A percentile compares a stretch with the other conserved stretches of the same genome.
Conservation (phyloP, 176 grass and related monocot genomes). For the Bonia amplexicaulis region DNA sequence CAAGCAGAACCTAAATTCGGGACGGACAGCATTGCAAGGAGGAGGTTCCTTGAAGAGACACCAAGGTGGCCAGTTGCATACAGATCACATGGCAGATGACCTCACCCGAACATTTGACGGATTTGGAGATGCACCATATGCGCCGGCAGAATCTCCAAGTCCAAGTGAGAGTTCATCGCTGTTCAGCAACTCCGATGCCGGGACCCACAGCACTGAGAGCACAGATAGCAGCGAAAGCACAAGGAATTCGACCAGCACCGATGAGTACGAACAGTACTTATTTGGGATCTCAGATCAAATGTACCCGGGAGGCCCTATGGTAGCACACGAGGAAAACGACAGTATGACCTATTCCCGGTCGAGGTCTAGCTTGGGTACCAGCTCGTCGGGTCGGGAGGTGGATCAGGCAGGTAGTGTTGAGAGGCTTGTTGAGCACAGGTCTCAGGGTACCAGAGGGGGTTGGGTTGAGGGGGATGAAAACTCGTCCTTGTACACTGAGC, state of each 20-base stretch:
- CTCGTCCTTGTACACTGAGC: constrained; percentile 48
- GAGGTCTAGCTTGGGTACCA: constrained; percentile 32
- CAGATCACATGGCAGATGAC: constrained; percentile 11
- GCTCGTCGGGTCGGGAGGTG: constrained; percentile 36
- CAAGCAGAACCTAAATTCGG: constrained; percentile 13
- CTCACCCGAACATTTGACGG: constrained; percentile 4
- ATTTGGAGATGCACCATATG: constrained; percentile 27
- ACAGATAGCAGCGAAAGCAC: constrained; percentile 62
- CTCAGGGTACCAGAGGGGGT: neutral
- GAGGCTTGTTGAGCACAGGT: constrained; percentile 15
- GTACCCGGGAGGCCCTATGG: constrained; percentile 16
- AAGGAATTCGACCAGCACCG: constrained; percentile 68
- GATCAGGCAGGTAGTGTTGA: neutral
- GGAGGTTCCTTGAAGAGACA: constrained; percentile 23
- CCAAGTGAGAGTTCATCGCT: constrained; percentile 79
- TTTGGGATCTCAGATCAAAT: constrained; percentile 43
- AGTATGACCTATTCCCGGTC: constrained; percentile 8
- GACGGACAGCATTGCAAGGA: neutral
- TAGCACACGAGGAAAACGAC: constrained; percentile 13
- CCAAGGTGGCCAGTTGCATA: constrained; percentile 7
- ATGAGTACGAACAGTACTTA: constrained; percentile 49
- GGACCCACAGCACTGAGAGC: constrained; percentile 55
- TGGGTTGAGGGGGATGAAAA: constrained; percentile 17
- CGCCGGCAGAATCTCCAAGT: constrained; percentile 51
- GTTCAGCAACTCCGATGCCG: constrained; percentile 68